Conservation (phyloP, 2,329 filamentous ascomycete genomes). For the Talaromyces sp. region DNA sequence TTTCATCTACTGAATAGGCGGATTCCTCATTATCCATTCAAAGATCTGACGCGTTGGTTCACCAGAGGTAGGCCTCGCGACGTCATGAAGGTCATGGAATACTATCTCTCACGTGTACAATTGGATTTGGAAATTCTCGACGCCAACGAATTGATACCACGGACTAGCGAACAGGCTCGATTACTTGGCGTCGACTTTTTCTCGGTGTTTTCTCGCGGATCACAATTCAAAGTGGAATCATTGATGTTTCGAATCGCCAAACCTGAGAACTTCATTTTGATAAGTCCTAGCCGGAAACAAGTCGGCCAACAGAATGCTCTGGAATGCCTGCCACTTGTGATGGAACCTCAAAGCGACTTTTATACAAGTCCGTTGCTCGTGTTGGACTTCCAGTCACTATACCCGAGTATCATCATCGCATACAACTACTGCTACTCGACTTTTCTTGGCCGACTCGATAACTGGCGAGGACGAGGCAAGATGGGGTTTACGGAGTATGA, state of each 20-base stretch:
- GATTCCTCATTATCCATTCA: constrained; percentile 81
- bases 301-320: constrained; percentile 91
- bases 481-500: constrained; percentile 91
- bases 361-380: constrained; percentile 88
- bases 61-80: constrained; percentile 64
- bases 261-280: constrained; percentile 85
- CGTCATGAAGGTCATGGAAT: constrained; percentile 69
- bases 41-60: constrained; percentile 80
- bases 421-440: constrained; percentile 99
- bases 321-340: constrained; percentile 89
- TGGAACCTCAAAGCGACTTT: constrained; percentile 95
- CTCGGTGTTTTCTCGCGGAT: constrained; percentile 89
- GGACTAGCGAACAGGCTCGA: constrained; percentile 91
- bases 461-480: constrained; percentile 89
- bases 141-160: constrained; percentile 78
- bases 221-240: constrained; percentile 97
- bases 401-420: constrained; percentile 97
- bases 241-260: constrained; percentile 99
- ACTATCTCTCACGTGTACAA: constrained; percentile 72
- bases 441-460: constrained; percentile 78
- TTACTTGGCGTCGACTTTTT: constrained; percentile 94
- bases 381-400: constrained; percentile 92
- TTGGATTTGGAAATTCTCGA: constrained; percentile 89
- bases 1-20: constrained; percentile 86
- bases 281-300: constrained; percentile 87